A percentile compares a stretch with the other conserved stretches of the same genome.
These are phyloP conservation scores for Leishmania gerbilli DNA, from an alignment of 208 protist species.

Conservation along the genomic window DNA sequence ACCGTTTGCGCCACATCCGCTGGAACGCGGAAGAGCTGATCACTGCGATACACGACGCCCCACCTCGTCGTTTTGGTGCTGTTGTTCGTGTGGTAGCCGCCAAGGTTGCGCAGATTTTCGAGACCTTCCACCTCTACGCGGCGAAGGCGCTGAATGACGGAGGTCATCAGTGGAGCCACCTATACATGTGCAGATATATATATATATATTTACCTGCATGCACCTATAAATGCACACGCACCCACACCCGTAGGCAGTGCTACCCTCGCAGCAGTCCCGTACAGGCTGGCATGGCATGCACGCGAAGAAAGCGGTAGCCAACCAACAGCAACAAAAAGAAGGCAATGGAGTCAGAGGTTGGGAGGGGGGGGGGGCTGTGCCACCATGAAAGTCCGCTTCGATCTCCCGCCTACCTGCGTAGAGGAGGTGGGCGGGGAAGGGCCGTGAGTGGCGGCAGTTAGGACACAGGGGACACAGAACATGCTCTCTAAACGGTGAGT, in stretches of 20 bases:
- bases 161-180: background rate
- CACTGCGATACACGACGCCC: constrained; percentile 47
- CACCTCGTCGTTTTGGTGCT: constrained; percentile 39
- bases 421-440: background rate
- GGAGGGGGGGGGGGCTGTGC: background rate
- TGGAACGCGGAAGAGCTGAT: constrained; percentile 38
- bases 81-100: constrained; percentile 36
- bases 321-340: background rate
- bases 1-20: constrained; percentile 23
- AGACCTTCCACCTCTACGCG: constrained; percentile 36
- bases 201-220: background rate
- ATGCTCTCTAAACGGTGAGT: background rate
- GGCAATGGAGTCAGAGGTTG: background rate
- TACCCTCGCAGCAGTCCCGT: background rate
- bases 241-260: background rate
- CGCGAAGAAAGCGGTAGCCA: background rate
- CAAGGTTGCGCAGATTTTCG: constrained; percentile 49
- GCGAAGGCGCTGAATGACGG: constrained; percentile 21
- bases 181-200: background rate
- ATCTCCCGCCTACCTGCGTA: background rate
- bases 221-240: background rate
- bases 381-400: background rate
- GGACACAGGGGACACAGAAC: background rate
- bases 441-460: too few relatives aligned
- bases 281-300: background rate